Conservation (phyloP, 371 early-diverging fungal genomes). For the Rhizopus stolonifer region DNA sequence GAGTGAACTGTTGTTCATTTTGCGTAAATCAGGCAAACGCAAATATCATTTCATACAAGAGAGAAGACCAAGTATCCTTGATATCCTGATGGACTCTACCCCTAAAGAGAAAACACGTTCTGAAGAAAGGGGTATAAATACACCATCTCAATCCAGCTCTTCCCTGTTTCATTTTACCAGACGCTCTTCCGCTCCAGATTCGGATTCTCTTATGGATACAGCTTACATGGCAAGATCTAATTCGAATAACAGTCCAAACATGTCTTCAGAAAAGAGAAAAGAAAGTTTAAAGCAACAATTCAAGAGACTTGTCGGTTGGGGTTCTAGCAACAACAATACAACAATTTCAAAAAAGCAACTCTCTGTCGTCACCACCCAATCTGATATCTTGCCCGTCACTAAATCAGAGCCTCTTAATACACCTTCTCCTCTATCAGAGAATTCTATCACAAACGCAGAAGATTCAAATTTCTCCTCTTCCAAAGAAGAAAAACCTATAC, state of each 20-base stretch:
- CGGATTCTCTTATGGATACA: background rate
- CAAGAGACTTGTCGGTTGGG: constrained; percentile 47
- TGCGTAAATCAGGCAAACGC: constrained; percentile 22
- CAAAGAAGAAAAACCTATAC: too few relatives aligned
- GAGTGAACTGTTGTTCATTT: constrained; percentile 41
- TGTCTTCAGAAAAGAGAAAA: constrained; percentile 22
- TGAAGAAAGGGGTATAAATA: constrained; percentile 21
- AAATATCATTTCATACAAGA: constrained; percentile 9
- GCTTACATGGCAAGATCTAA: background rate
- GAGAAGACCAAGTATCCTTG: constrained; percentile 46
- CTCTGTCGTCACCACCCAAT: background rate
- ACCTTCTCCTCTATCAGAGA: too few relatives aligned
- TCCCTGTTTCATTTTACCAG: constrained; percentile 19
- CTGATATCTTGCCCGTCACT: too few relatives aligned
- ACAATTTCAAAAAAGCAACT: background rate
- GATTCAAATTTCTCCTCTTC: constrained; percentile 19
- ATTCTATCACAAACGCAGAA: too few relatives aligned
- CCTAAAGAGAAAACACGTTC: constrained; percentile 17
- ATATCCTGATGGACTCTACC: constrained; percentile 43
- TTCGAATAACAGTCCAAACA: background rate
- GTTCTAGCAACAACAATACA: constrained; percentile 9
- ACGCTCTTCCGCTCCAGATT: constrained; percentile 10
- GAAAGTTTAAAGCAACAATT: constrained; percentile 40
- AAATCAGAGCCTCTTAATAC: too few relatives aligned
- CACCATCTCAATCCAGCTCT: constrained; percentile 11